Evolutionary conservation across 108 stramenopile species (phyloP), one percentile per base, ranked within the genome.

Genomic region (Nannochloropsis salina): DNA sequence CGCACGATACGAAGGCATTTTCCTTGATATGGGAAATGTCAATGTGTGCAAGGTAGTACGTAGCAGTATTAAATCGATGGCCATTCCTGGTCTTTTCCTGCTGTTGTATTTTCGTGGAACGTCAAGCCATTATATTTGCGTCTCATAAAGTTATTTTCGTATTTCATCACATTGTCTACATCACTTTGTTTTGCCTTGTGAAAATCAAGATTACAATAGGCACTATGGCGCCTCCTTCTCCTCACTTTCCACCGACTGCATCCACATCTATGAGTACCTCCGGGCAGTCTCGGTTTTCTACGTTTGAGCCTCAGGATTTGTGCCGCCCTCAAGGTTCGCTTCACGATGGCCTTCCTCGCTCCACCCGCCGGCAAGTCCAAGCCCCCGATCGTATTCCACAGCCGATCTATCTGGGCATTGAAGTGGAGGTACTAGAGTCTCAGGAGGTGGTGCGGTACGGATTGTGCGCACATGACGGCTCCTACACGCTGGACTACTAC

Each of bases 401-500:
- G 61, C 61, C 61, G 0, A 74, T 74, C 6, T 74, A 74, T n/a
- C 61, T 74, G 61, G 61, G 61, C 61, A 74, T 74, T 74, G 61
- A 74, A 74, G 61, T 74, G 6, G 61, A 74, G n/a, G 61, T 74
- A n/a, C n/a, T 74, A 2, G 61, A 74, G 61, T n/a, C 61, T 4
- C 61, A 74, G n/a, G 61, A 74, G 20, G 61, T n/a, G 61, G 61
- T 74, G 8, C 61, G 61, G 61, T 74, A 74, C n/a, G 61, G 61
- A 6, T n/a, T 74, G 61, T 74, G 61, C 61, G n/a, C 61, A 15
- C 61, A 74, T n/a, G 61, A 74, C 61, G 61, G 61, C 61, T 74
- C 61, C 61, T 74, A 74, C 61, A 74, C 61, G 20, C n/a, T 74
- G 61, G 61, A 74, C 61, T 74, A 74, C 61, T 74, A 74, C n/a